phyloP scores from a whole-genome alignment of 2,329 filamentous ascomycete species.

The Cytospora piceae region DNA sequence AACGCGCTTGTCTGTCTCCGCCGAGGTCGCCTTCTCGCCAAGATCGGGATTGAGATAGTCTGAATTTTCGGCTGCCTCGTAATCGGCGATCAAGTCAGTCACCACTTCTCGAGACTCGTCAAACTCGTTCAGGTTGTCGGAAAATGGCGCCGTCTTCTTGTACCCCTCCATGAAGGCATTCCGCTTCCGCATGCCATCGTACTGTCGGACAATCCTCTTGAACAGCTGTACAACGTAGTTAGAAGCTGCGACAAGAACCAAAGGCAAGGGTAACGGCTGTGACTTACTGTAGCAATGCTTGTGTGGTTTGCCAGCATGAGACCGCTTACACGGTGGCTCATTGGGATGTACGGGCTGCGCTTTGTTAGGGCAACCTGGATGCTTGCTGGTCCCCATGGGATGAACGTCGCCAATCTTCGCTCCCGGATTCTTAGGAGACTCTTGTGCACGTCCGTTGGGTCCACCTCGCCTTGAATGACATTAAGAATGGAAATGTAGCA shows the following conservation, averaged over 20 bases:
- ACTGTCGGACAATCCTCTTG: constrained; percentile 89
- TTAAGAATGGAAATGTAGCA: constrained; percentile 99
- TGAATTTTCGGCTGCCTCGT: constrained; percentile 89
- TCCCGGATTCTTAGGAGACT: constrained; percentile 94
- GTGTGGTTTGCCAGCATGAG: constrained; percentile 99
- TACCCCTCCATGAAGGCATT: constrained; percentile 97
- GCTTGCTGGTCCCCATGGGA: constrained; percentile 96
- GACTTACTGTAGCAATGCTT: constrained; percentile 81
- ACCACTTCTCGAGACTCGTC: constrained; percentile 94
- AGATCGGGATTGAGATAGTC: constrained; percentile 83
- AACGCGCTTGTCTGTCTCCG: constrained; percentile 57
- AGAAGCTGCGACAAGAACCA: constrained; percentile 10
- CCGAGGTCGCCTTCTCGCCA: constrained; percentile 55
- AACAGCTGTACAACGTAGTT: constrained; percentile 64
- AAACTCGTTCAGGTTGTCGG: constrained; percentile 90
- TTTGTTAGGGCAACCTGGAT: constrained; percentile 97
- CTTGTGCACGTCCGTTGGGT: constrained; percentile 98
- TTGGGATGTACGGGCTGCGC: constrained; percentile 92
- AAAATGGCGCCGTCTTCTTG: constrained; percentile 92
- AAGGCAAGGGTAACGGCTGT: background rate
- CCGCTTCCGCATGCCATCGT: constrained; percentile 91
- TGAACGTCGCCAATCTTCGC: constrained; percentile 90
- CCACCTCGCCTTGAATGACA: constrained; percentile 98
- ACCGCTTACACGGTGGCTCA: constrained; percentile 91
- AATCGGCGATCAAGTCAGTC: constrained; percentile 87